These are phyloP conservation scores for Fusarium continuum DNA, from an alignment of 2,329 filamentous ascomycete genomes.

Conservation along the genomic window DNA sequence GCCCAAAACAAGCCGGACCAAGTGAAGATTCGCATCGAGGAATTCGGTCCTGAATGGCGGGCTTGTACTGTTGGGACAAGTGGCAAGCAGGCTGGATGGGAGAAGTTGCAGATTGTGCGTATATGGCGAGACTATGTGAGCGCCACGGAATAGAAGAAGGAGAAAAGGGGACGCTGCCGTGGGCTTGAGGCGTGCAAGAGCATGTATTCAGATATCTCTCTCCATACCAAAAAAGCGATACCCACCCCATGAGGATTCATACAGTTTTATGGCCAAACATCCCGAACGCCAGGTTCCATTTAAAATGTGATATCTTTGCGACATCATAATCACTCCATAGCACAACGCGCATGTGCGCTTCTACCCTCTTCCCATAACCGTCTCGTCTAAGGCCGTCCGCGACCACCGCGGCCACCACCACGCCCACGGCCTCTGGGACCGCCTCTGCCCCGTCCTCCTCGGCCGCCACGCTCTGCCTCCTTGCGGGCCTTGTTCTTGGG, in stretches of 20 bases:
- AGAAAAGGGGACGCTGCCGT: constrained; percentile 2
- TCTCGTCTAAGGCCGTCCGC: constrained; percentile 41
- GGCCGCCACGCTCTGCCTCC: constrained; percentile 73
- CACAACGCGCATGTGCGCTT: constrained; percentile 24
- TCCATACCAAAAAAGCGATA: constrained; percentile 44
- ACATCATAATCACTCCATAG: constrained; percentile 30
- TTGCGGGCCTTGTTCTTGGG: constrained; percentile 99
- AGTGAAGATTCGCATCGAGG: constrained; percentile 70
- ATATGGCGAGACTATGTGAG: constrained; percentile 71
- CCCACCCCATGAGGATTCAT: constrained; percentile 44
- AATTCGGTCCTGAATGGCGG: constrained; percentile 68
- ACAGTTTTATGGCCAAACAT: constrained; percentile 47
- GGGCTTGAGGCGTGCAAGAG: constrained; percentile 37
- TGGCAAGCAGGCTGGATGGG: constrained; percentile 91
- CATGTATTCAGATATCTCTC: constrained; percentile 47
- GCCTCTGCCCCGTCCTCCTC: constrained; percentile 61
- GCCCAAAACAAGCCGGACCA: constrained; percentile 85
- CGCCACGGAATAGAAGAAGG: not conserved
- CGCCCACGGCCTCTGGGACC: constrained; percentile 65
- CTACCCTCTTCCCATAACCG: constrained; percentile 4
- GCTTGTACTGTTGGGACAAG: constrained; percentile 82
- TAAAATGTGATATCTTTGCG: constrained; percentile 42
- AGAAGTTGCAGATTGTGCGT: constrained; percentile 88
- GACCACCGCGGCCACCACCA: constrained; percentile 56
- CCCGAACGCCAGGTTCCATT: constrained; percentile 50